A percentile compares a stretch with the other conserved stretches of the same genome.
phyloP scores from a whole-genome alignment of 2,329 filamentous ascomycete species.

The Ambrosiella xylebori region DNA sequence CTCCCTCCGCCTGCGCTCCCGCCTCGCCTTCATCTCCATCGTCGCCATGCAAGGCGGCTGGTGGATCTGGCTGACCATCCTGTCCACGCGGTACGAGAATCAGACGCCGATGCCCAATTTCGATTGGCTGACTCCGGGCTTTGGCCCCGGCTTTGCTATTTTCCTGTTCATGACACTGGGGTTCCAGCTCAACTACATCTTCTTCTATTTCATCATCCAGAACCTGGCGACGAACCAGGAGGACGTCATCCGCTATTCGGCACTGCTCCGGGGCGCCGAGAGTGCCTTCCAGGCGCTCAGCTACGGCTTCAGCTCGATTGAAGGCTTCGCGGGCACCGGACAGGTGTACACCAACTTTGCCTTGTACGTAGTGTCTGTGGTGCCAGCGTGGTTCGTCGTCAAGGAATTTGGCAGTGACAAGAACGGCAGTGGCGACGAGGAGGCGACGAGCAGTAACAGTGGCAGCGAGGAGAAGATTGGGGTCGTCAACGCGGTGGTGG shows the following conservation, averaged over 20 bases:
- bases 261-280: constrained; percentile 51
- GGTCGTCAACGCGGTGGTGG: not conserved
- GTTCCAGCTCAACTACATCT: constrained; percentile 61
- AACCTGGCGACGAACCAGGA: constrained; percentile 43
- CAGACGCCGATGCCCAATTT: constrained; percentile 35
- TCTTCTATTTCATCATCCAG: constrained; percentile 54
- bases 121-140: constrained; percentile 48
- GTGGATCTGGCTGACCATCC: constrained; percentile 55
- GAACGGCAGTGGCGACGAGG: not conserved
- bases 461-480: constrained; percentile 19
- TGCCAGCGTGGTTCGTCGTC: constrained; percentile 51
- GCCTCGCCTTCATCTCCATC: constrained; percentile 37
- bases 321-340: constrained; percentile 46
- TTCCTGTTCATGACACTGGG: constrained; percentile 50
- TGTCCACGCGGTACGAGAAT: constrained; percentile 40
- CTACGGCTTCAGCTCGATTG: constrained; percentile 47
- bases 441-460: not conserved
- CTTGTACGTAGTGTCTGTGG: constrained; percentile 45
- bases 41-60: constrained; percentile 45
- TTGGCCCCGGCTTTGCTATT: constrained; percentile 47
- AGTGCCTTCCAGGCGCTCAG: constrained; percentile 57
- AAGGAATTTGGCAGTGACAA: constrained; percentile 30
- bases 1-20: constrained; percentile 34
- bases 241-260: constrained; percentile 51
- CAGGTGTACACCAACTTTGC: constrained; percentile 54